A percentile compares a stretch with the other conserved stretches of the same genome.
phyloP scores from a whole-genome alignment of 1,284 basidiomycete species.

The Heterobasidion parviporum region DNA sequence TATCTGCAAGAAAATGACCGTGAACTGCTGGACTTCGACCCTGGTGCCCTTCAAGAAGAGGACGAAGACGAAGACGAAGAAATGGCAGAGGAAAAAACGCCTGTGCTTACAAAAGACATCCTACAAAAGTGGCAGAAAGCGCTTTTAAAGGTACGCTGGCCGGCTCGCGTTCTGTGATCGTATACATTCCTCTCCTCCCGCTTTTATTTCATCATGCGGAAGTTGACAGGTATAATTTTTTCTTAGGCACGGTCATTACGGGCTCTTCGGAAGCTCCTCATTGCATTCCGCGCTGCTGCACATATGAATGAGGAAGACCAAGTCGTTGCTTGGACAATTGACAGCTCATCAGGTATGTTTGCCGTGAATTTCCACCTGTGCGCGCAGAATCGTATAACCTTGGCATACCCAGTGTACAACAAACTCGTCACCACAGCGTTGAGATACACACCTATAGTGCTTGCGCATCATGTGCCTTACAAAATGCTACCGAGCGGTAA shows the following conservation, averaged over 20 bases:
- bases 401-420: constrained; percentile 65
- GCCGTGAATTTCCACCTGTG: background rate
- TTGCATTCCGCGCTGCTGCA: constrained; percentile 85
- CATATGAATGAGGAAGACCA: constrained; percentile 86
- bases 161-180: background rate
- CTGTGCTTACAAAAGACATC: constrained; percentile 68
- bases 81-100: constrained; percentile 37
- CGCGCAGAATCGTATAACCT: background rate
- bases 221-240: background rate
- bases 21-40: constrained; percentile 78
- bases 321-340: constrained; percentile 73
- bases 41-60: constrained; percentile 26
- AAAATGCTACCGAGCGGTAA: constrained; percentile 78
- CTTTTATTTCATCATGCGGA: background rate
- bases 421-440: constrained; percentile 86
- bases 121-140: constrained; percentile 85
- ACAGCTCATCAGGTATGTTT: constrained; percentile 58
- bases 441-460: constrained; percentile 85
- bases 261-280: constrained; percentile 76
- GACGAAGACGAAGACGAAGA: constrained; percentile 37
- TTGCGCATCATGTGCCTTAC: constrained; percentile 84
- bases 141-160: constrained; percentile 68
- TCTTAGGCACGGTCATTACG: constrained; percentile 77
- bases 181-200: background rate
- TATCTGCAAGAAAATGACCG: constrained; percentile 95